Base-by-base conservation (phyloP, 2,329 filamentous ascomycete genomes). In the Biscogniauxia sp. region DNA sequence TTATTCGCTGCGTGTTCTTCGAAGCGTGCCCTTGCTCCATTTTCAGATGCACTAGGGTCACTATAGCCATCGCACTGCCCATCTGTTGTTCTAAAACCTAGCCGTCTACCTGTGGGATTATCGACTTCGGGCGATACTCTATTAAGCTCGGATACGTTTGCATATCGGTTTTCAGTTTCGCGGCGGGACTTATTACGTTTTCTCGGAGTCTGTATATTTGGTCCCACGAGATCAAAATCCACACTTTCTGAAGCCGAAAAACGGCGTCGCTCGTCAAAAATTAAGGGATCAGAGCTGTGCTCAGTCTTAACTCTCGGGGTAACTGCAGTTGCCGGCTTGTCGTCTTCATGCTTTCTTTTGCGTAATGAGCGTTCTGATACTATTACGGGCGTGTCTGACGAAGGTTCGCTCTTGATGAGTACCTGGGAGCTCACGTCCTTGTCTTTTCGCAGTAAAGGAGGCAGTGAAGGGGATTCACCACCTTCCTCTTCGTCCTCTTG, bases 211-310 rank as follows among this genome's bases (percentile, higher is more conserved):
- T 56, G 77, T 71, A 67, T 80, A 75, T 53, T 74, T 51, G 72
- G 72, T 7, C 78, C 80, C 56, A 79, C 74, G 51, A 81, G 78
- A 67, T 86, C 83, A 11, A 89, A 76, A 68, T 90, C 87, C 55
- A 89, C 78, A 57, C 85, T 89, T 56, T 87, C 85, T 50, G 83
- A 77, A 0, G 79, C 76, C 20, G 74, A 67, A 61, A 79, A 76
- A 9, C 64, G 61, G 53, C 62, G 63, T 17, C 62, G 63, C 51
- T 72, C 73, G 51, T 66, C 65, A 15, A 60, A 69, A 51, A 71
- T 57, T 1, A 72, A 62, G 0, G 69, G 70, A 20, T 74, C 72
- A n/a, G 75, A 74, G 51, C 67, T 63, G 37, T 70, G 61, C 65
- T 85, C 82, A 5, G 65, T 61, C 67, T 85, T 85, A 52, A 84